These are phyloP conservation scores for Diplodia corticola DNA, from an alignment of 2,329 filamentous ascomycete genomes.

Conservation along the genomic window DNA sequence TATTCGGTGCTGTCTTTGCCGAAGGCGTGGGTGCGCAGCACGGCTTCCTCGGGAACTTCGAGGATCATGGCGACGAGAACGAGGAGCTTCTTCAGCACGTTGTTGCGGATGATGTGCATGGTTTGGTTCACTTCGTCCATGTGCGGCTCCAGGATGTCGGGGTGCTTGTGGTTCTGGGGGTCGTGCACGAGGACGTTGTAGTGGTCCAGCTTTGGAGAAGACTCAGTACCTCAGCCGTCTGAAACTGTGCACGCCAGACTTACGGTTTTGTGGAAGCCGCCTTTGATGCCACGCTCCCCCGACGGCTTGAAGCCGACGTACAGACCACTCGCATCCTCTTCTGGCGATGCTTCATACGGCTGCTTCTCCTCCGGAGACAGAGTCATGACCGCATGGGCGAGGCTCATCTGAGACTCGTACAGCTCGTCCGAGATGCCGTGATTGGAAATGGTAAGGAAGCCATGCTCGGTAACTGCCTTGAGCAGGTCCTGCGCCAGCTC, in stretches of 20 bases:
- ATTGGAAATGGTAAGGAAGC: constrained; percentile 9
- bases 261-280: constrained; percentile 5
- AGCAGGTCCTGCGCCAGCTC: constrained; percentile 1
- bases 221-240: background rate
- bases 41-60: background rate
- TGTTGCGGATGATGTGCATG: constrained; percentile 1
- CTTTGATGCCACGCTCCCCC: background rate
- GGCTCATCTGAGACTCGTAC: constrained; percentile 4
- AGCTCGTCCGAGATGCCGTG: background rate
- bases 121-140: constrained; percentile 1
- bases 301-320: constrained; percentile 7
- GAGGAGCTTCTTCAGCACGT: background rate
- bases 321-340: constrained; percentile 5
- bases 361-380: background rate
- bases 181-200: constrained; percentile 9
- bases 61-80: constrained; percentile 7
- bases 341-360: background rate
- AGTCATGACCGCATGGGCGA: background rate
- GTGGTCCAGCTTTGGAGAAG: background rate
- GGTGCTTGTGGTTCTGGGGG: background rate
- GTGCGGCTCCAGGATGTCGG: background rate
- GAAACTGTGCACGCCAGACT: too few species aligned
- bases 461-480: constrained; percentile 2
- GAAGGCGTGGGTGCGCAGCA: background rate
- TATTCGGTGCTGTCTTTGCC: constrained; percentile 4